These are phyloP conservation scores for Coprinellus micaceus DNA, from an alignment of 768 basidiomycete genomes.

Conservation along the genomic window DNA sequence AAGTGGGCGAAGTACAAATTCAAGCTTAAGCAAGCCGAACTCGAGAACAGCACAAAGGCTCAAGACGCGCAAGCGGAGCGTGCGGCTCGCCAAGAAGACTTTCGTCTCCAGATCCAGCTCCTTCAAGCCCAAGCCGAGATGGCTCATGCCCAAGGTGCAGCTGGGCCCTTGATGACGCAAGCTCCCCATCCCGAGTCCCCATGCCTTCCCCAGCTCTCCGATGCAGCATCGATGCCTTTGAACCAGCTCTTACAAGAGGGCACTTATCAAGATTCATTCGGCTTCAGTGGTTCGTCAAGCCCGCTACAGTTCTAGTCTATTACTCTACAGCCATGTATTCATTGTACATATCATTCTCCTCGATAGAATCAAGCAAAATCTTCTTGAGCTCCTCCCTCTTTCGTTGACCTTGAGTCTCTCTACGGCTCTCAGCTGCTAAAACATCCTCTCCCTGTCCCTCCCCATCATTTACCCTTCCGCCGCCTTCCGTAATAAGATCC, in stretches of 20 bases:
- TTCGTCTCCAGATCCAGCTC: slow-evolving; percentile 11
- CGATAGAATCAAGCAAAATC: background rate
- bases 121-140: background rate
- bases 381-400: background rate
- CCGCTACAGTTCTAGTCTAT: background rate
- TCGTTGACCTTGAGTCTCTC: background rate
- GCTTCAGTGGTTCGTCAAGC: background rate
- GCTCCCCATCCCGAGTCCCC: no score
- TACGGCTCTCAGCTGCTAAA: background rate
- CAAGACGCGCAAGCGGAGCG: slow-evolving; percentile 3
- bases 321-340: background rate
- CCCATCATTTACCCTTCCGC: background rate
- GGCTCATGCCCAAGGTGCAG: background rate
- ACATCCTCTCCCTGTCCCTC: background rate
- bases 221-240: background rate
- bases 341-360: background rate
- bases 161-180: background rate
- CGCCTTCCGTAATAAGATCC: slow-evolving; percentile 5
- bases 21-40: background rate
- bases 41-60: background rate
- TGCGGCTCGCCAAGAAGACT: slow-evolving; percentile 1
- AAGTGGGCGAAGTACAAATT: background rate
- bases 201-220: background rate
- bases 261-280: background rate
- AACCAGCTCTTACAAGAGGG: no score